These are phyloP conservation scores for Physcomitrium patens DNA, from an alignment of 225 moss, liverwort and hornwort genomes.

Conservation along the genomic window DNA sequence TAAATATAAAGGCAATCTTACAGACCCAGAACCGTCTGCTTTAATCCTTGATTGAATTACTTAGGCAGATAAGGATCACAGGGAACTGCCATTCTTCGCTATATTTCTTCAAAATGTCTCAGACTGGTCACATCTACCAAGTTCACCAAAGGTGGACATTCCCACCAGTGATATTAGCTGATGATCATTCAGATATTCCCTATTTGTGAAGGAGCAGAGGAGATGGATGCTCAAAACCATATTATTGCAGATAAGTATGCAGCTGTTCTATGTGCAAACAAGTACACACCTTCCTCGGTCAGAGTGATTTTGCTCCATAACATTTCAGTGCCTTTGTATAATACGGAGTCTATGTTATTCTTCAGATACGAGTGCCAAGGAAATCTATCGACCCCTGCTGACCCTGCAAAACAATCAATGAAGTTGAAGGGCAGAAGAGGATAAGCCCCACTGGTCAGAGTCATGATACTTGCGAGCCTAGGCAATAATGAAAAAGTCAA, in stretches of 20 bases:
- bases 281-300: constrained; percentile 22
- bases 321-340: constrained; percentile 9
- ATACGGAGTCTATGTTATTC: constrained; percentile 25
- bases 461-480: neutral
- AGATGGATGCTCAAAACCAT: neutral
- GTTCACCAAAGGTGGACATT: neutral
- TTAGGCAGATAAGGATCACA: neutral
- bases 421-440: constrained; percentile 4
- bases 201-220: constrained; percentile 1
- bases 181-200: neutral
- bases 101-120: too few relatives aligned
- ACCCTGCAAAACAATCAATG: constrained; percentile 21
- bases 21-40: neutral
- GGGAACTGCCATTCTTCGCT: neutral
- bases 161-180: neutral
- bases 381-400: neutral
- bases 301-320: constrained; percentile 18
- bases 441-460: constrained; percentile 10
- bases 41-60: too few relatives aligned
- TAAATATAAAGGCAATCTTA: constrained; percentile 15
- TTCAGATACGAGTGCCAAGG: constrained; percentile 22
- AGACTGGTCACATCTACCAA: neutral
- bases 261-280: neutral
- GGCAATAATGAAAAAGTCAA: neutral
- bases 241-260: neutral